phyloP scores from a whole-genome alignment of 495 filamentous ascomycete genomes.

The Daldinia concentrica region DNA sequence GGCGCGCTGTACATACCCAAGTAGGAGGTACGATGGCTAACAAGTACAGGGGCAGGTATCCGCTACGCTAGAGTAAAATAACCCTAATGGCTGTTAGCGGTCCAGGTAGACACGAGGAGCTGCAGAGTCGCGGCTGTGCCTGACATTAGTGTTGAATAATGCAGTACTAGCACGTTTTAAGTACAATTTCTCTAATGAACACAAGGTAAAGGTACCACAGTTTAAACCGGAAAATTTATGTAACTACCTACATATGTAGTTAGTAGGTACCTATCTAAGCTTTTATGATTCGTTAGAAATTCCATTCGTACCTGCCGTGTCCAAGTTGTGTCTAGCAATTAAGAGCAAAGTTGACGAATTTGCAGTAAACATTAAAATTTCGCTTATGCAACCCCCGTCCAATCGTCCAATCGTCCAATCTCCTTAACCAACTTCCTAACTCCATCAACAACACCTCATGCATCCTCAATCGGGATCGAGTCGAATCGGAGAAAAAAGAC shows the following conservation, averaged over 20 bases:
- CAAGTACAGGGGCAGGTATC: conserved; percentile 18
- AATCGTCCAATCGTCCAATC: conserved; percentile 24
- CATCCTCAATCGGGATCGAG: conserved; percentile 16
- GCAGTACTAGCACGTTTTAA: conserved; percentile 23
- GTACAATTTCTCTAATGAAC: neutral
- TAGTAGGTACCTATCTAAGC: conserved; percentile 9
- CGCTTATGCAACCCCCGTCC: conserved; percentile 33
- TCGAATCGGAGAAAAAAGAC: conserved; percentile 31
- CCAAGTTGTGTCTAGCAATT: neutral
- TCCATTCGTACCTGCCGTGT: neutral
- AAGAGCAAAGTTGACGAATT: neutral
- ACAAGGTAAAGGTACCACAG: neutral
- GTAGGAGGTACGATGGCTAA: neutral
- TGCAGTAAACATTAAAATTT: conserved; percentile 25
- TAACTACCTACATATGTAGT: no score
- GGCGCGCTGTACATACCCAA: neutral
- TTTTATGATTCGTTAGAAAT: conserved; percentile 23
- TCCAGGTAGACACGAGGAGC: conserved; percentile 12
- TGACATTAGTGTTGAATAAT: conserved; percentile 36
- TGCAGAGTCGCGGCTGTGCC: conserved; percentile 30
- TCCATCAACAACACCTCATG: neutral
- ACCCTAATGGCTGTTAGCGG: conserved; percentile 16
- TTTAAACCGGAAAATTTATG: neutral
- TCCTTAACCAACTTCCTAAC: conserved; percentile 18
- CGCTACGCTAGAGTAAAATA: conserved; percentile 18